Conservation (phyloP, 2,329 filamentous ascomycete species). For the Claviceps arundinis region DNA sequence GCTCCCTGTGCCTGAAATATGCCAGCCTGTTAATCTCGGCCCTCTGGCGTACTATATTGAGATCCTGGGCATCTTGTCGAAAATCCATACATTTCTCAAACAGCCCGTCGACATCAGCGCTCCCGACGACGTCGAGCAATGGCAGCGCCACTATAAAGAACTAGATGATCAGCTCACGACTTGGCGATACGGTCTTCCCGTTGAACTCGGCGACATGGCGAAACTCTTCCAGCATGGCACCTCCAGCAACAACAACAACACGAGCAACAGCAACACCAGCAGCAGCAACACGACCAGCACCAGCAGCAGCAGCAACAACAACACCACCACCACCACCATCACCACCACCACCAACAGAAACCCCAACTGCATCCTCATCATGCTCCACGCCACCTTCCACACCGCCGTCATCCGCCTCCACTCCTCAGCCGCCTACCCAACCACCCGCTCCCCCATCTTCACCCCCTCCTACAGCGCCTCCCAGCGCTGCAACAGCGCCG, state of each 20-base stretch:
- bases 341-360: too few species aligned
- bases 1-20: constrained; percentile 44
- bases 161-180: constrained; percentile 66
- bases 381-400: constrained; percentile 83
- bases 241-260: constrained; percentile 66
- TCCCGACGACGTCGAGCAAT: constrained; percentile 71
- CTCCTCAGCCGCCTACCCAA: constrained; percentile 85
- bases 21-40: constrained; percentile 57
- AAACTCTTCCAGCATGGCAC: constrained; percentile 61
- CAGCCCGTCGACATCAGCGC: constrained; percentile 80
- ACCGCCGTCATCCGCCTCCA: constrained; percentile 82
- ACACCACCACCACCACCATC: too few species aligned
- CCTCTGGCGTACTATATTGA: constrained; percentile 86
- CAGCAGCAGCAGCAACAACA: too few species aligned
- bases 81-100: constrained; percentile 80
- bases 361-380: constrained; percentile 67
- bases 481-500: constrained; percentile 70
- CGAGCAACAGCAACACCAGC: constrained; percentile 20
- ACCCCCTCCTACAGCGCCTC: constrained; percentile 77
- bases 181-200: constrained; percentile 75
- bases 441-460: constrained; percentile 77
- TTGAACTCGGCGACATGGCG: constrained; percentile 66
- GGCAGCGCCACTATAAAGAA: constrained; percentile 78
- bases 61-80: constrained; percentile 72
- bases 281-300: too few species aligned